Conservation (phyloP, 768 basidiomycete species). For the Tulasnella sp. region DNA sequence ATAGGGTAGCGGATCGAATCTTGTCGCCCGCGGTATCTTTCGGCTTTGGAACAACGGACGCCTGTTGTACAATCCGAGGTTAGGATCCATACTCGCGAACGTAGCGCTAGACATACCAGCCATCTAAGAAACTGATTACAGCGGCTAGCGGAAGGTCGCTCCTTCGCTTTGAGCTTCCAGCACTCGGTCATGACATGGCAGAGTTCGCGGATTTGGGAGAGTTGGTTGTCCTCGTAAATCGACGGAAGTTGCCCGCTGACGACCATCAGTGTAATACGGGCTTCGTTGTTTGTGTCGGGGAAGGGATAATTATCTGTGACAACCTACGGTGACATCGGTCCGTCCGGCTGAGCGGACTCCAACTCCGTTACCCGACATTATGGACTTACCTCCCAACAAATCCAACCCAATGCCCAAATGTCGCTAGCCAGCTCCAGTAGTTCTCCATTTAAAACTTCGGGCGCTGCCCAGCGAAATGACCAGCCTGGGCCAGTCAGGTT, state of each 20-base stretch:
- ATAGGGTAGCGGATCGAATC: neutral
- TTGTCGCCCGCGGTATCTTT: neutral
- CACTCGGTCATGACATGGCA: neutral
- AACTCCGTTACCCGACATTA: neutral
- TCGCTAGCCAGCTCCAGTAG: neutral
- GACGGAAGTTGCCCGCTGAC: neutral
- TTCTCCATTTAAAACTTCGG: neutral
- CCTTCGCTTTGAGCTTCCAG: neutral
- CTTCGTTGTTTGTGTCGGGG: neutral
- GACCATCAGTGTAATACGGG: neutral
- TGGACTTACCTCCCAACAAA: neutral
- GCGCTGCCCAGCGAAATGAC: neutral
- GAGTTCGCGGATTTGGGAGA: neutral
- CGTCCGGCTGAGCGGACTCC: too few species aligned
- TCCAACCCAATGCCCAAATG: neutral
- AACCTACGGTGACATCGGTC: neutral
- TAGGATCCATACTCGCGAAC: neutral
- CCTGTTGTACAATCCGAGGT: neutral
- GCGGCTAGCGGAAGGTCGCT: neutral
- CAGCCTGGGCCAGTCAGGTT: neutral
- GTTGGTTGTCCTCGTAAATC: neutral
- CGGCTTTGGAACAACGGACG: neutral
- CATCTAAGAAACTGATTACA: neutral
- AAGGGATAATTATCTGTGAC: neutral
- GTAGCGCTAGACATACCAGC: neutral